Conservation (phyloP, 345 rosid genomes). For the Eucalyptus erythrocorys region DNA sequence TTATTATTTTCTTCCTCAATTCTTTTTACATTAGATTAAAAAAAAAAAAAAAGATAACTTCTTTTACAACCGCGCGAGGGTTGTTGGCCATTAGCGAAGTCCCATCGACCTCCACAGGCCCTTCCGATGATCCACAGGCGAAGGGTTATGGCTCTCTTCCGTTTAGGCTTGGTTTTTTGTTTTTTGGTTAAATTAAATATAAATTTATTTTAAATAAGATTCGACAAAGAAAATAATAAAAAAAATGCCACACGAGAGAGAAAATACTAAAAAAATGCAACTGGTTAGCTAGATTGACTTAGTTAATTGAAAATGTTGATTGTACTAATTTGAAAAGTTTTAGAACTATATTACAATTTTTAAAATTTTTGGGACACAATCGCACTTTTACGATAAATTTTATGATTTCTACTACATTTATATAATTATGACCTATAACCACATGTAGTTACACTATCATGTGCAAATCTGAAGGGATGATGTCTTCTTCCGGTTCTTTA, state of each 20-base stretch:
- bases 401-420: background rate
- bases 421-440: background rate
- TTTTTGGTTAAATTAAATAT: no score
- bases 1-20: no score
- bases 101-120: no score
- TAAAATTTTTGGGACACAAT: background rate
- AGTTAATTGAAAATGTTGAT: background rate
- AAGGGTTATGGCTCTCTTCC: no score
- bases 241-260: background rate
- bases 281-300: background rate
- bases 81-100: no score
- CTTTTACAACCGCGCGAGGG: no score
- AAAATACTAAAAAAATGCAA: background rate
- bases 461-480: background rate
- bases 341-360: background rate
- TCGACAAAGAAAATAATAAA: background rate
- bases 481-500: background rate
- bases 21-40: no score
- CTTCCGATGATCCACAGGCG: no score
- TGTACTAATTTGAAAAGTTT: background rate
- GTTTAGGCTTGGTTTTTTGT: no score
- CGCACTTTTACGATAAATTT: background rate
- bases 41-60: no score
- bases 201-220: background rate
- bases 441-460: background rate